Base-by-base conservation (phyloP, 225 moss, liverwort and hornwort genomes). In the Pleurozium schreberi region DNA sequence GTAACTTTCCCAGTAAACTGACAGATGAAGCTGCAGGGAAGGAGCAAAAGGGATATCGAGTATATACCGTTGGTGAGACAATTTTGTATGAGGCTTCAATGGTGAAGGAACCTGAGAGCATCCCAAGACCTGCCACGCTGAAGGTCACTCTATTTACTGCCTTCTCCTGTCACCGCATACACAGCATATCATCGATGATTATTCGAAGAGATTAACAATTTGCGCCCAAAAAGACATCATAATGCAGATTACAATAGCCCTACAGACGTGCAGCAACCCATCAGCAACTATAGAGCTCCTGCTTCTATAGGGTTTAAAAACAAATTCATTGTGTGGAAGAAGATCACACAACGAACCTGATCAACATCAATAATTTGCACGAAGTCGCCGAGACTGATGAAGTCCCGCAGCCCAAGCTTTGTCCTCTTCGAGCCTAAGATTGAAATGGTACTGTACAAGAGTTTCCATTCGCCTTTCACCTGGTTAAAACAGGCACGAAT, bases 391-490 rank as follows among this genome's bases (percentile, higher is more conserved):
- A 98, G 92, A 31, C 87, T 88, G 86, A 98, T 93, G 75, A 98
- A 96, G 80, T 96, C 98, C 76, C 98, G 92, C 28, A 98, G 91
- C 74, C 98, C 98, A 47, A 98, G 93, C 89, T 96, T 98, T 64
- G 98, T 98, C 91, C 98, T 90, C 92, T 95, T 98, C 36, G 95
- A 94, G 60, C 98, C 98, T 63, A 96, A 86, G 84, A 98, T 96
- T 34, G 95, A 92, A 84, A 98, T 96, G 69, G 96, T 98, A 88
- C 96, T 98, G 75, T 98, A 98, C 84, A 98, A 93, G 70, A 98
- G 93, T 90, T 91, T 96, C 98, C 98, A 98, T 86, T 96, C 94
- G 76, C 98, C 98, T 87, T 96, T 88, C 50, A 96, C 97, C 96
- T 97, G 90, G 80, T 86, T 57, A 38, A 84, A 43, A 74, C 81